These are phyloP conservation scores for Boletus sp. DNA, from an alignment of 768 basidiomycete species.

Conservation along the genomic window DNA sequence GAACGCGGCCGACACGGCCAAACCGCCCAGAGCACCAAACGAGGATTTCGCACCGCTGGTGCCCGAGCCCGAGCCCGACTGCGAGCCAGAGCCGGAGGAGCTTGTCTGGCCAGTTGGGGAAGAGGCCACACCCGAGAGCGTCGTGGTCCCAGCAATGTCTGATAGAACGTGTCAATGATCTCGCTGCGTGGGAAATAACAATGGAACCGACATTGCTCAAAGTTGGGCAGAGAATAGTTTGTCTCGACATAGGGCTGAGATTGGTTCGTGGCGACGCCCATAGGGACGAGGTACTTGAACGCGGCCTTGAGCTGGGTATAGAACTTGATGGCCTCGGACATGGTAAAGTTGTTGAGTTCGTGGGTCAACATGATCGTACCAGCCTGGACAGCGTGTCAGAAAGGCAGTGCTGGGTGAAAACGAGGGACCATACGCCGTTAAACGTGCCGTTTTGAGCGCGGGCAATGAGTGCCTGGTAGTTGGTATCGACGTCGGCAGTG, in stretches of 20 bases:
- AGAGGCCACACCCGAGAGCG: conserved; percentile 7
- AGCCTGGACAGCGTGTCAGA: conserved; percentile 24
- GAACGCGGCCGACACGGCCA: conserved; percentile 17
- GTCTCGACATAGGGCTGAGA: conserved; percentile 53
- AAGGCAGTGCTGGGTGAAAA: neutral
- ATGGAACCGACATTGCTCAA: conserved; percentile 42
- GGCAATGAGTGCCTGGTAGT: conserved; percentile 54
- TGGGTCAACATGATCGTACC: conserved; percentile 58
- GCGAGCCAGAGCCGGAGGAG: conserved; percentile 6
- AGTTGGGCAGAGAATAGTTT: conserved; percentile 40
- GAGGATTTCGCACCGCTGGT: neutral
- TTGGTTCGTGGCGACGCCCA: conserved; percentile 50
- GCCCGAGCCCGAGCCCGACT: neutral
- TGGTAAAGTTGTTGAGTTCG: conserved; percentile 60
- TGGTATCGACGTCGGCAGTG: conserved; percentile 44
- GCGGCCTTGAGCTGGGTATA: conserved; percentile 43
- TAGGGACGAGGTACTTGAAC: conserved; percentile 51
- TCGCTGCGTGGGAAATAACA: neutral
- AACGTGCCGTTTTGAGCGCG: conserved; percentile 45
- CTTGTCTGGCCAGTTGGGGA: neutral
- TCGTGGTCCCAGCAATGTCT: conserved; percentile 30
- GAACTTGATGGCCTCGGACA: conserved; percentile 56
- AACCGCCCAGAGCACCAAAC: conserved; percentile 3
- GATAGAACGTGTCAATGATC: neutral
- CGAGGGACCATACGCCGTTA: conserved; percentile 28